phyloP scores from a whole-genome alignment of 768 basidiomycete genomes.

The Amyloporia xantha region DNA sequence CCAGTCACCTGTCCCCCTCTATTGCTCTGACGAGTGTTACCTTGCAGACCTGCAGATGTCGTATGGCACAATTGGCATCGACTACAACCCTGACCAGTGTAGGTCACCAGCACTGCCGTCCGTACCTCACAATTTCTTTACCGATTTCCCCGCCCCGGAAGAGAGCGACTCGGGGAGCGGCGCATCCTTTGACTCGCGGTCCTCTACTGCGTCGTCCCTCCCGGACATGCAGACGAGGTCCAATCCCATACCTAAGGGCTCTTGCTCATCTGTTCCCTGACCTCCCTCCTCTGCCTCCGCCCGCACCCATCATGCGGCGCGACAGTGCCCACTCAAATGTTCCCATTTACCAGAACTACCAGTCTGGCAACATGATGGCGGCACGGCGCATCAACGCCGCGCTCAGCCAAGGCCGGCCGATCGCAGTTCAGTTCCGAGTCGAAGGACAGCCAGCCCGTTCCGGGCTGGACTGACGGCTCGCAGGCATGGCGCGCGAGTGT shows the following conservation, averaged over 20 bases:
- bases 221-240: no score
- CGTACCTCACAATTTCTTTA: slow-evolving; percentile 34
- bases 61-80: slow-evolving; percentile 34
- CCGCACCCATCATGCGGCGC: slow-evolving; percentile 34
- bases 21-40: slow-evolving; percentile 77
- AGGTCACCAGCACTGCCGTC: slow-evolving; percentile 32
- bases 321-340: slow-evolving; percentile 19
- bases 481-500: slow-evolving; percentile 62
- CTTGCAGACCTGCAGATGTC: slow-evolving; percentile 46
- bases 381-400: slow-evolving; percentile 46
- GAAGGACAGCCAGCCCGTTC: slow-evolving; percentile 36
- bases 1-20: slow-evolving; percentile 72
- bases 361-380: slow-evolving; percentile 66
- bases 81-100: slow-evolving; percentile 37
- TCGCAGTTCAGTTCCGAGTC: slow-evolving; percentile 17
- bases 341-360: slow-evolving; percentile 34
- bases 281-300: slow-evolving; percentile 49
- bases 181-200: slow-evolving; percentile 20
- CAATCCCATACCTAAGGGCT: no score
- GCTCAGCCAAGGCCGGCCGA: slow-evolving; percentile 35
- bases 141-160: slow-evolving; percentile 18
- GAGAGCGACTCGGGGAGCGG: slow-evolving; percentile 36
- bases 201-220: slow-evolving; percentile 21
- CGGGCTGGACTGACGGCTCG: slow-evolving; percentile 66
- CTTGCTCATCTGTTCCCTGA: slow-evolving; percentile 32